Base-by-base conservation (phyloP, 179 eudicot genomes). In the Nepenthes alata region DNA sequence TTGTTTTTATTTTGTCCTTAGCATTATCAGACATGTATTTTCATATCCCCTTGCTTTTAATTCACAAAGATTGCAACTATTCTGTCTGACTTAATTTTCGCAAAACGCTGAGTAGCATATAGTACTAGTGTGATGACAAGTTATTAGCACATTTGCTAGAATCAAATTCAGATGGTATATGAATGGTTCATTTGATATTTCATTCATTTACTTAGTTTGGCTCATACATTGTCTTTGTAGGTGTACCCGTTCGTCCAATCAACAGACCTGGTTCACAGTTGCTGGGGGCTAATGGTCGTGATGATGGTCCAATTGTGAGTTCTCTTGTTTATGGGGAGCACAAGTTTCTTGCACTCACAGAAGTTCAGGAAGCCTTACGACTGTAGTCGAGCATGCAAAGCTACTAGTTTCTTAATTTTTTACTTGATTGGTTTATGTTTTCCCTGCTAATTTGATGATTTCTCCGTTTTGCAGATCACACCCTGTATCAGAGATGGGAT, bases 271-370 rank as follows among this genome's bases (percentile, higher is more conserved):
- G 95, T 51, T 83, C 98, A 35, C 98, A 93, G 66, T 71, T 87
- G 74, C 80, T 93, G 63, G 98, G 98, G 66, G 83, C 84, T 45
- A 89, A 93, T 78, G 94, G 98, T 34, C 98, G 98, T 63, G 98
- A 93, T 81, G 98, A 93, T 81, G 98, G 97, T 57, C 89, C 97
- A 65, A 69, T 80, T 72, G 98, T 89, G 74, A 87, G 98, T 87
- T 71, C 45, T 62, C 53, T 11, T 68, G 6, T 25, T 41, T 54
- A 44, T 47, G 37, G 11, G 25, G 52, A 13, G 11, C 5, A 37
- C 12, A 25, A 1, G 9, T 35, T 61, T 47, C 34, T 59, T 15
- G 11, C 3, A 9, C 47, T 35, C 54, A 34, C 14, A 41, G 25
- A 34, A 44, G 12, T 36, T 13, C 34, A 37, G 47, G 14, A 58